These are phyloP conservation scores for Novymonas esmeraldas DNA, from an alignment of 208 protist genomes.

Conservation along the genomic window DNA sequence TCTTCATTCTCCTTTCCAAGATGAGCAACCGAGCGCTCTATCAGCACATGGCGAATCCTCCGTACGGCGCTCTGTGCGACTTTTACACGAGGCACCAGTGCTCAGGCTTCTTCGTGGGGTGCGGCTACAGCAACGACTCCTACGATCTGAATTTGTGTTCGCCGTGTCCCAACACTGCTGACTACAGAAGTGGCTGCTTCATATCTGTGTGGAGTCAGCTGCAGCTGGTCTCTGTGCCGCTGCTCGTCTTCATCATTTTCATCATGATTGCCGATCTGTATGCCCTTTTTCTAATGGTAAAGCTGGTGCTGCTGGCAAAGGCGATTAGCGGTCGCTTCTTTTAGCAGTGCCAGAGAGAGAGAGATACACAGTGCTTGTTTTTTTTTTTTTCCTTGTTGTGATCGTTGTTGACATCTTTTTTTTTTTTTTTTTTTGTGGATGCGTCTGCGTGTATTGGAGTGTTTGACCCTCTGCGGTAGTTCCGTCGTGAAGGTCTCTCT, in stretches of 20 bases:
- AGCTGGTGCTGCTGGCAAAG: constrained; percentile 4
- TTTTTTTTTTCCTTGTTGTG: no score
- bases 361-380: no score
- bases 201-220: background rate
- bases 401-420: no score
- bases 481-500: no score
- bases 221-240: background rate
- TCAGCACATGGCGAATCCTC: background rate
- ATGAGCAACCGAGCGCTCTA: background rate
- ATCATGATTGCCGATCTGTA: constrained; percentile 5
- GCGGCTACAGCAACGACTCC: background rate
- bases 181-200: constrained; percentile 8
- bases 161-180: background rate
- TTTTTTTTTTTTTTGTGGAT: no score
- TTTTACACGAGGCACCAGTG: constrained; percentile 7
- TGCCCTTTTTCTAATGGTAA: constrained; percentile 8
- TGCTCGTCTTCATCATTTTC: constrained; percentile 20
- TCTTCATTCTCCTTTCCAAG: background rate
- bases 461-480: no score
- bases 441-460: no score
- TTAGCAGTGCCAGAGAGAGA: no score
- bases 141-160: background rate
- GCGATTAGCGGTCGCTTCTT: background rate
- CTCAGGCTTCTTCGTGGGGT: background rate
- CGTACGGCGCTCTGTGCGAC: background rate